Percentiles rank a stretch among this genome's conserved stretches.
phyloP scores from a whole-genome alignment of 23 red algal species.

The Agarophyton chilense region DNA sequence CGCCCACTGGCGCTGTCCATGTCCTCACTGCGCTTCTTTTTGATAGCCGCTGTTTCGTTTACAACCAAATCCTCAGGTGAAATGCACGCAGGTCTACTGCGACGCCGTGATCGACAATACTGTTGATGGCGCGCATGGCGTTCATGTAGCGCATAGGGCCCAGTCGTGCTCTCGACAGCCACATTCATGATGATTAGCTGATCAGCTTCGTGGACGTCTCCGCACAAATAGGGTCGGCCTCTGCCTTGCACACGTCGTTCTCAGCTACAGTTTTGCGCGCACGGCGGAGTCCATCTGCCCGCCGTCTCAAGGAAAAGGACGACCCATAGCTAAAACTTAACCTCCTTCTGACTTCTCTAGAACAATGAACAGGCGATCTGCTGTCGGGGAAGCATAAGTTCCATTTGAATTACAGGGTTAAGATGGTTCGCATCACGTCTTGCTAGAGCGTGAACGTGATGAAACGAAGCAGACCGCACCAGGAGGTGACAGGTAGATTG shows the following conservation, averaged over 20 bases:
- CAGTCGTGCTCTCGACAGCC: too few species aligned
- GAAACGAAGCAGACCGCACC: neutral
- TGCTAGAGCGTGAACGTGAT: conserved; percentile 9
- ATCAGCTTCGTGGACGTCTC: too few species aligned
- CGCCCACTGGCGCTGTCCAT: neutral
- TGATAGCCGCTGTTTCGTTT: neutral
- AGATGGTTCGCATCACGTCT: conserved; percentile 10
- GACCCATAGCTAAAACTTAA: neutral
- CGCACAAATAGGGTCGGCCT: neutral
- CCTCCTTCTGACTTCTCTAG: neutral
- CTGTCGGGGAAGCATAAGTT: neutral
- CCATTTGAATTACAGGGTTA: neutral
- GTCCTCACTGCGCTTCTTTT: neutral
- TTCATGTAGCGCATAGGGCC: too few species aligned
- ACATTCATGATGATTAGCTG: too few species aligned
- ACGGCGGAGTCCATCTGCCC: conserved; percentile 22
- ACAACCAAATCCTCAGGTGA: too few species aligned
- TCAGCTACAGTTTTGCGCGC: conserved; percentile 24
- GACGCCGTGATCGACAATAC: too few species aligned
- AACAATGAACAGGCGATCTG: neutral
- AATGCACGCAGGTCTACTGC: too few species aligned
- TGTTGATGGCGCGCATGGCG: too few species aligned
- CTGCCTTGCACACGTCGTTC: neutral
- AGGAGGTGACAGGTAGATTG: too few species aligned
- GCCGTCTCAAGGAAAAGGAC: neutral